These are phyloP conservation scores for Uronychia setigera DNA, from an alignment of 73 alveolate genomes.

Conservation along the genomic window DNA sequence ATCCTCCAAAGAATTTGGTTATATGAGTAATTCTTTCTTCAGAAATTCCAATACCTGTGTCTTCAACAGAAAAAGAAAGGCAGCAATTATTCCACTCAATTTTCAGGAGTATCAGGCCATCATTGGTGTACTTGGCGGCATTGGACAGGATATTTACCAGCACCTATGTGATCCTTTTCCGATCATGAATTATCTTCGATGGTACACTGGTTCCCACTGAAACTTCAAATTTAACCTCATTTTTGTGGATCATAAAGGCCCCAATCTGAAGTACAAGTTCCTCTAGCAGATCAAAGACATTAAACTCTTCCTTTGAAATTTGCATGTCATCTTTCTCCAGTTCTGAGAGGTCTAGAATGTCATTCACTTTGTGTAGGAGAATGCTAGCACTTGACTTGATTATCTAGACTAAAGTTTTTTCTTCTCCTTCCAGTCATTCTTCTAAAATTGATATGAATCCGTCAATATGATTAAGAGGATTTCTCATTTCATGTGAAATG, in stretches of 20 bases:
- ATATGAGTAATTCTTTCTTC: background rate
- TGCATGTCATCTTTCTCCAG: background rate
- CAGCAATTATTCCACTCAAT: background rate
- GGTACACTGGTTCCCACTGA: background rate
- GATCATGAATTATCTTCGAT: background rate
- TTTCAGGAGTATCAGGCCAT: background rate
- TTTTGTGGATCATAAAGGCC: background rate
- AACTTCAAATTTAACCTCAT: background rate
- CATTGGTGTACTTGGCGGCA: conserved; percentile 4
- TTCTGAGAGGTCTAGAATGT: conserved; percentile 11
- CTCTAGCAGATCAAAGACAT: background rate
- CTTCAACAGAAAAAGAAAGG: background rate
- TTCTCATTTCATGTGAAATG: conserved; percentile 13
- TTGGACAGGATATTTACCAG: background rate
- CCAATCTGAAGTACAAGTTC: background rate
- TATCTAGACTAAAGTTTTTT: background rate
- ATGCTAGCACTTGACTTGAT: background rate
- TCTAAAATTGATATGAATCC: conserved; percentile 4
- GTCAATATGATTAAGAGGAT: conserved; percentile 10
- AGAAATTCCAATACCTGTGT: conserved; percentile 7
- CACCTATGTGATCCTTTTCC: background rate
- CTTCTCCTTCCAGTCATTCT: background rate
- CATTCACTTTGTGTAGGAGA: conserved; percentile 5
- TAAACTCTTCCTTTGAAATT: background rate
- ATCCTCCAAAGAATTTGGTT: background rate